phyloP scores from a whole-genome alignment of 352 stramenopile genomes.

The Phytophthora rubi region DNA sequence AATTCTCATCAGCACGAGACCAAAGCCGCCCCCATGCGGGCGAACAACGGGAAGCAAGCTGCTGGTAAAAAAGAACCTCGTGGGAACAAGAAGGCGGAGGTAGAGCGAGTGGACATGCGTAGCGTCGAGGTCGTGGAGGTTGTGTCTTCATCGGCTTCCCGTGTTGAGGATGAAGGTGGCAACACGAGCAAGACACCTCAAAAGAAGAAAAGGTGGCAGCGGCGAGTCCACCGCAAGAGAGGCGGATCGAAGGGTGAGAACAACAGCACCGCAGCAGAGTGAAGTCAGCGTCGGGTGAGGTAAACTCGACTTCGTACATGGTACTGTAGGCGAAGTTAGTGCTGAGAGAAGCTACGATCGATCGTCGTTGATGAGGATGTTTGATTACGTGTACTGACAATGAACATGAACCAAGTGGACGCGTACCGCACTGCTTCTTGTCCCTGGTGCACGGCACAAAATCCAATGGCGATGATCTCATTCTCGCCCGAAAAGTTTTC shows the following conservation, averaged over 20 bases:
- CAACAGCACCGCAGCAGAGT: slow-evolving; percentile 16
- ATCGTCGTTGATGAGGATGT: background rate
- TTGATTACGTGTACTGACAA: slow-evolving; percentile 19
- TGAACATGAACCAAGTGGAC: slow-evolving; percentile 12
- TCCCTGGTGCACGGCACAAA: background rate
- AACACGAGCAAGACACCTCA: slow-evolving; percentile 23
- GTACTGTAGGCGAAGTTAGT: background rate
- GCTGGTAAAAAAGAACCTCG: slow-evolving; percentile 12
- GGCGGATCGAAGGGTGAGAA: slow-evolving; percentile 17
- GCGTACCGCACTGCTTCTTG: too few relatives aligned
- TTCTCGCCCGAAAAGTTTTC: too few relatives aligned
- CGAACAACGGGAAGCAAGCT: slow-evolving; percentile 3
- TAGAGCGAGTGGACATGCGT: slow-evolving; percentile 3
- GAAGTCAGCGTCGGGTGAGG: background rate
- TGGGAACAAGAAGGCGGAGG: slow-evolving; percentile 21
- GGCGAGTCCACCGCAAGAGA: slow-evolving; percentile 24
- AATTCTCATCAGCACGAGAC: background rate
- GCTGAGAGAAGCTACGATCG: slow-evolving; percentile 4
- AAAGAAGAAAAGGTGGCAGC: slow-evolving; percentile 40
- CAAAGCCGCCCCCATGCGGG: slow-evolving; percentile 17
- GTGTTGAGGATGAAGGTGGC: slow-evolving; percentile 8
- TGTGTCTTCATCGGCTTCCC: slow-evolving; percentile 8
- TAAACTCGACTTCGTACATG: background rate
- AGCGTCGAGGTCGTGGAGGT: slow-evolving; percentile 12
- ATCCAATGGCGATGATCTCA: too few relatives aligned